Evolutionary conservation across 2,329 filamentous ascomycete genomes (phyloP).

Genomic region (Aspergillus ibericus): DNA sequence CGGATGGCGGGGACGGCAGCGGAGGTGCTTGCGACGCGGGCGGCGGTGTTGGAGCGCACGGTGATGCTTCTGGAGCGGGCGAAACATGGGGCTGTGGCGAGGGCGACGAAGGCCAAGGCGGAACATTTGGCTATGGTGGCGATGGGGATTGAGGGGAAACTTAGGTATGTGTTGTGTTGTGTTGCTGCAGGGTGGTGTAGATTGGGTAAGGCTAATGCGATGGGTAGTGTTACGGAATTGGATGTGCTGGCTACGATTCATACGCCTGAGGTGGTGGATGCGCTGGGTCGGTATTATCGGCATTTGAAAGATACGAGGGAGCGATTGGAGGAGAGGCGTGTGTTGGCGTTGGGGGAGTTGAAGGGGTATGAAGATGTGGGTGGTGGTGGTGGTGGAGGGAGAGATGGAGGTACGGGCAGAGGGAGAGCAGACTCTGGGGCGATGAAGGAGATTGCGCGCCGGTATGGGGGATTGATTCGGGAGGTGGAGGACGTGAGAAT

Average conservation of each 20-base stretch:
- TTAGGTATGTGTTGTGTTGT: slow-evolving; percentile 31
- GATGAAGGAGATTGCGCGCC: slow-evolving; percentile 39
- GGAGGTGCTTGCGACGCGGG: slow-evolving; percentile 33
- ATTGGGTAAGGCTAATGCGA: neutral
- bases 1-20: slow-evolving; percentile 38
- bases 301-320: slow-evolving; percentile 32
- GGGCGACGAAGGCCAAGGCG: slow-evolving; percentile 39
- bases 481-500: slow-evolving; percentile 35
- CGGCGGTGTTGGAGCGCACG: slow-evolving; percentile 37
- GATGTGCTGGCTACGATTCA: slow-evolving; percentile 40
- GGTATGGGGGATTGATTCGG: slow-evolving; percentile 38
- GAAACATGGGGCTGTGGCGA: slow-evolving; percentile 39
- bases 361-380: slow-evolving; percentile 36
- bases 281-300: slow-evolving; percentile 34
- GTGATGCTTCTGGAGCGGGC: slow-evolving; percentile 42
- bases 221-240: slow-evolving; percentile 36
- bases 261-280: slow-evolving; percentile 37
- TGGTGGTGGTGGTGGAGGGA: neutral
- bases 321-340: slow-evolving; percentile 32
- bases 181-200: neutral
- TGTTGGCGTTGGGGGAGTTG: slow-evolving; percentile 32
- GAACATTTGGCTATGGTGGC: slow-evolving; percentile 43
- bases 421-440: slow-evolving; percentile 20
- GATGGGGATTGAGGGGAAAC: slow-evolving; percentile 38
- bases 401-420: neutral